Evolutionary conservation across 2,329 filamentous ascomycete genomes (phyloP).

Genomic region (Alternaria panax): DNA sequence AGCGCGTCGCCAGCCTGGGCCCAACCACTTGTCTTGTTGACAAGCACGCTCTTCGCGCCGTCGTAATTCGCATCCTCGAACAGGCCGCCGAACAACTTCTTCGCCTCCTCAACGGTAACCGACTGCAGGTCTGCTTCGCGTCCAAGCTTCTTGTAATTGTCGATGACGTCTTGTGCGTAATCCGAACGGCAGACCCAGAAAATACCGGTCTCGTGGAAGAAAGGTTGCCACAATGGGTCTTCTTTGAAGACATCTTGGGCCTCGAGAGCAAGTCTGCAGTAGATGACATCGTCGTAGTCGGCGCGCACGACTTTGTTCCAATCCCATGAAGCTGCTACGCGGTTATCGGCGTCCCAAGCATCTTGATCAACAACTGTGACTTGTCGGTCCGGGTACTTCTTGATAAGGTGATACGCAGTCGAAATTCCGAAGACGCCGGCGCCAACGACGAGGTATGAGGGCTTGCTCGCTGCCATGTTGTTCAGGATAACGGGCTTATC

Average conservation of each 20-base stretch:
- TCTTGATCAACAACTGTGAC: constrained; percentile 53
- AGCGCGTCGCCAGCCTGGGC: constrained; percentile 68
- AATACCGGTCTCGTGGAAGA: constrained; percentile 62
- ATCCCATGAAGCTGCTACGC: constrained; percentile 71
- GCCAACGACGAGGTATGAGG: constrained; percentile 47
- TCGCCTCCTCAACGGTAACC: constrained; percentile 59
- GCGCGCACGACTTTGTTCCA: constrained; percentile 76
- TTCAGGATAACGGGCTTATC: constrained; percentile 23
- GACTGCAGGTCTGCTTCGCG: constrained; percentile 56
- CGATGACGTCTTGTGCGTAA: constrained; percentile 58
- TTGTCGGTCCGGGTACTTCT: constrained; percentile 51
- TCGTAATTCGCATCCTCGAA: constrained; percentile 68
- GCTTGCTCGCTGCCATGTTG: constrained; percentile 39
- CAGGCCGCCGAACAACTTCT: constrained; percentile 64
- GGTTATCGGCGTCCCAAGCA: constrained; percentile 41
- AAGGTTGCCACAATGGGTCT: constrained; percentile 63
- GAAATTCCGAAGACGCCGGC: constrained; percentile 50
- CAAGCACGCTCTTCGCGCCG: constrained; percentile 65
- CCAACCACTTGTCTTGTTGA: constrained; percentile 70
- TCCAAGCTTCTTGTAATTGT: constrained; percentile 60
- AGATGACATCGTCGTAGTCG: constrained; percentile 71
- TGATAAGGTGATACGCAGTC: constrained; percentile 50
- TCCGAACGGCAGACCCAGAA: constrained; percentile 53
- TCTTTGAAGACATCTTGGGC: constrained; percentile 68
- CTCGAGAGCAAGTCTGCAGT: constrained; percentile 70